A percentile compares a stretch with the other conserved stretches of the same genome.
These are phyloP conservation scores for Pseudozyma hubeiensis DNA, from an alignment of 1,284 basidiomycete species.

Conservation along the genomic window DNA sequence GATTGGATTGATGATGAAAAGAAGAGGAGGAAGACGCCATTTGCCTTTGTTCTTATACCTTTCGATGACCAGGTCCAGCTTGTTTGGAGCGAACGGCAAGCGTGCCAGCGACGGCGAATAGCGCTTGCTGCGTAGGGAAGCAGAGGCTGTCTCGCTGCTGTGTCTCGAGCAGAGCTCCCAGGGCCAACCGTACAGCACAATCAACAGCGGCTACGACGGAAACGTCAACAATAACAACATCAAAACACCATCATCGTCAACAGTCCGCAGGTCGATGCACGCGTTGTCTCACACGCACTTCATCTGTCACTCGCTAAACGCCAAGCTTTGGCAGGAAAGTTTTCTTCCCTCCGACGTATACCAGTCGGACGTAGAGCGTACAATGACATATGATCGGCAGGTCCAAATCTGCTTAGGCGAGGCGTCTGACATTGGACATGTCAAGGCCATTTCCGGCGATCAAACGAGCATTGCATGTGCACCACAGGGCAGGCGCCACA, in stretches of 20 bases:
- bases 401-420: not conserved
- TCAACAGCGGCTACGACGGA: not conserved
- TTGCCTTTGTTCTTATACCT: constrained; percentile 46
- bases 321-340: too few species aligned
- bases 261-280: too few species aligned
- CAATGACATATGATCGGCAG: not conserved
- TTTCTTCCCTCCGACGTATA: too few species aligned
- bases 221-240: not conserved
- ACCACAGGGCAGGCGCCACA: not conserved
- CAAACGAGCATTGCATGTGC: constrained; percentile 6
- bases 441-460: constrained; percentile 25
- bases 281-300: not conserved
- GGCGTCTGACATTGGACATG: not conserved
- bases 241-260: not conserved
- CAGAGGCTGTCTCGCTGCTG: not conserved
- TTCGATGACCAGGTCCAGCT: constrained; percentile 5
- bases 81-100: constrained; percentile 1
- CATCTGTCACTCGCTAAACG: not conserved
- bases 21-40: constrained; percentile 27
- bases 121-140: not conserved
- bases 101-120: constrained; percentile 5
- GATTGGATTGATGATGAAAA: constrained; percentile 57
- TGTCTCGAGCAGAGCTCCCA: not conserved
- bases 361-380: not conserved
- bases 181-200: not conserved